Evolutionary conservation across 176 grass and related monocot genomes (phyloP).

Genomic region (Oryza meridionalis): DNA sequence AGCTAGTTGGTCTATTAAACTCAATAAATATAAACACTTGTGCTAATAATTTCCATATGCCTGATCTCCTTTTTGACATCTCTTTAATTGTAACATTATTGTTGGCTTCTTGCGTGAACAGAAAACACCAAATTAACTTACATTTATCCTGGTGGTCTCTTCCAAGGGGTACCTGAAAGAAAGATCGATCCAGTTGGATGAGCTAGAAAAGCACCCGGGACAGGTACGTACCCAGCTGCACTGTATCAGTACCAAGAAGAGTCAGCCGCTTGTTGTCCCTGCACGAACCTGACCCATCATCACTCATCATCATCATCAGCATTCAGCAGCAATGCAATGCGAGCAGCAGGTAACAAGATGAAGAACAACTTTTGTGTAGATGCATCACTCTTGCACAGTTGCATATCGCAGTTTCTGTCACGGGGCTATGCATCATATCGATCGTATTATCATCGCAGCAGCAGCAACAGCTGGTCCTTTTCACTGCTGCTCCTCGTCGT

Average conservation of each 20-base stretch:
- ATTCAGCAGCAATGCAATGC: background rate
- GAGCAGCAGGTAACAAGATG: background rate
- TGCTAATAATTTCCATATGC: background rate
- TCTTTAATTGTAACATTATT: background rate
- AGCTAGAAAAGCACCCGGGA: background rate
- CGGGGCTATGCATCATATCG: background rate
- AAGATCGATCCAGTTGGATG: background rate
- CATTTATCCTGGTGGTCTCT: background rate
- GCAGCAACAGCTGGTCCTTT: background rate
- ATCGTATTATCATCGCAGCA: background rate
- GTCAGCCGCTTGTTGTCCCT: conserved; percentile 25
- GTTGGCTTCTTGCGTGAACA: background rate
- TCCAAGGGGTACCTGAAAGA: background rate
- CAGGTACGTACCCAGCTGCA: background rate
- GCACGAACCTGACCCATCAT: background rate
- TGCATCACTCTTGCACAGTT: background rate
- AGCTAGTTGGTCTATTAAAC: background rate
- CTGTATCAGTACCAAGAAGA: conserved; percentile 28
- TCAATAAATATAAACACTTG: background rate
- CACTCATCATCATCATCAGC: background rate
- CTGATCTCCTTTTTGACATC: background rate
- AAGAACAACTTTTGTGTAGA: background rate
- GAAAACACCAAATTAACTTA: background rate
- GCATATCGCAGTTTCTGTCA: background rate
- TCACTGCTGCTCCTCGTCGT: background rate